These are phyloP conservation scores for Mortierella polycephala DNA, from an alignment of 371 early-diverging fungal genomes.

Conservation along the genomic window DNA sequence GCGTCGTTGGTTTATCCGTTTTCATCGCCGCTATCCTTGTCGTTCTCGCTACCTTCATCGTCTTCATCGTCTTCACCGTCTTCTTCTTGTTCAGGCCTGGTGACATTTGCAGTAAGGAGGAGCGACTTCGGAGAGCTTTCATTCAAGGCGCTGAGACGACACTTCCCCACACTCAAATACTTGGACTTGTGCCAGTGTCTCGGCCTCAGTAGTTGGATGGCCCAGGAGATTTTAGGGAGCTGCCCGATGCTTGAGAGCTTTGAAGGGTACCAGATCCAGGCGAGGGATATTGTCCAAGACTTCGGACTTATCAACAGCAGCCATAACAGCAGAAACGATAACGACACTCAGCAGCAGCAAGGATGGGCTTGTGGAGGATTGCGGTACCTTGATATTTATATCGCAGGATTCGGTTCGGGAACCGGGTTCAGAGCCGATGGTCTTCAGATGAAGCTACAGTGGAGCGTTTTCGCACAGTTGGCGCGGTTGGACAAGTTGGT, in stretches of 20 bases:
- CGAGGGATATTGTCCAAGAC: constrained; percentile 17
- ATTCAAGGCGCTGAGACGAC: constrained; percentile 16
- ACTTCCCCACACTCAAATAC: constrained; percentile 10
- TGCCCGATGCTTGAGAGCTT: constrained; percentile 31
- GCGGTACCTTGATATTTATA: constrained; percentile 21
- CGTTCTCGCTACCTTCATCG: background rate
- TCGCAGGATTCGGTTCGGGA: constrained; percentile 13
- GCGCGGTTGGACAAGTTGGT: constrained; percentile 18
- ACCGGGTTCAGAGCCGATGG: background rate
- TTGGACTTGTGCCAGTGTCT: constrained; percentile 32
- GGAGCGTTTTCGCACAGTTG: constrained; percentile 25
- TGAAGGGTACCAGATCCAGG: constrained; percentile 33
- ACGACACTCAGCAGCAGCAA: background rate
- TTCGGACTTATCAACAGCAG: background rate
- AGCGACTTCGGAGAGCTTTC: constrained; percentile 27
- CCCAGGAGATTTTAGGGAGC: constrained; percentile 16
- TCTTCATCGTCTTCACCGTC: background rate
- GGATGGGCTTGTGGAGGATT: constrained; percentile 25
- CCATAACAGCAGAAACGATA: background rate
- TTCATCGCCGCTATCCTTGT: background rate
- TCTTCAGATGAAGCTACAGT: constrained; percentile 3
- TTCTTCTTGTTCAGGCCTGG: background rate
- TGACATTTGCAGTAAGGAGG: constrained; percentile 17
- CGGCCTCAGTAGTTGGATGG: constrained; percentile 22
- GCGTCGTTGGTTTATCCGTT: background rate